Conservation (phyloP, 164 flowering plant genomes). For the Chloranthus sessilifolius region DNA sequence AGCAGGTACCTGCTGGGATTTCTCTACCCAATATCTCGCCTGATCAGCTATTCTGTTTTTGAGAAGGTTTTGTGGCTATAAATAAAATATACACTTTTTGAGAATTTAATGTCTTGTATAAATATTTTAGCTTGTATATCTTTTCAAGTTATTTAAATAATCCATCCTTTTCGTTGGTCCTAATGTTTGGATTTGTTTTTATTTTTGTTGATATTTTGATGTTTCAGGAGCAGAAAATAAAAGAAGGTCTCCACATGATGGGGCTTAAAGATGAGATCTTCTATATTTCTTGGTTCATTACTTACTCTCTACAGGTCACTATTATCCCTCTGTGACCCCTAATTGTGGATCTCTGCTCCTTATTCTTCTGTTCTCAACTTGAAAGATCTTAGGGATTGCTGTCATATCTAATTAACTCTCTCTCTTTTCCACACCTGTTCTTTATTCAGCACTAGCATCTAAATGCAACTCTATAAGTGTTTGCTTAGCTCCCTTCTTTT, state of each 20-base stretch:
- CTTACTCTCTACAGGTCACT: conserved; percentile 85
- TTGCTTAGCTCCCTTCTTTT: no score
- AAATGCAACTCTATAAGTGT: no score
- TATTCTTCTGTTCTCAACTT: not conserved
- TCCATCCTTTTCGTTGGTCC: not conserved
- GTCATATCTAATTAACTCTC: no score
- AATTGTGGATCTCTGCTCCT: not conserved
- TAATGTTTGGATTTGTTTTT: not conserved
- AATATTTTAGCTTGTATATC: no score
- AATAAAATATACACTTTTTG: no score
- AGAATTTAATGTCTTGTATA: no score
- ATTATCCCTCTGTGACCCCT: no score
- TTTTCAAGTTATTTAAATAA: no score
- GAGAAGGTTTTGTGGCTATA: conserved; percentile 87
- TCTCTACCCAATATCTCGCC: conserved; percentile 90
- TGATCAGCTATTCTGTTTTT: conserved; percentile 83
- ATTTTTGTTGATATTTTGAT: not conserved
- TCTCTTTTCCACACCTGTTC: no score
- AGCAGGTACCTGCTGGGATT: conserved; percentile 90
- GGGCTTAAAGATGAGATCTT: conserved; percentile 86
- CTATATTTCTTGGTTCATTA: conserved; percentile 90
- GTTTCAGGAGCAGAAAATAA: conserved; percentile 88
- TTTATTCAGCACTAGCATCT: no score
- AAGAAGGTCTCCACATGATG: conserved; percentile 98
- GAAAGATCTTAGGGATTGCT: no score